Percentiles rank a stretch among this genome's conserved stretches.
phyloP scores from a whole-genome alignment of 1,139 yeast species.

The Chernovozyma sophiae-reginae region DNA sequence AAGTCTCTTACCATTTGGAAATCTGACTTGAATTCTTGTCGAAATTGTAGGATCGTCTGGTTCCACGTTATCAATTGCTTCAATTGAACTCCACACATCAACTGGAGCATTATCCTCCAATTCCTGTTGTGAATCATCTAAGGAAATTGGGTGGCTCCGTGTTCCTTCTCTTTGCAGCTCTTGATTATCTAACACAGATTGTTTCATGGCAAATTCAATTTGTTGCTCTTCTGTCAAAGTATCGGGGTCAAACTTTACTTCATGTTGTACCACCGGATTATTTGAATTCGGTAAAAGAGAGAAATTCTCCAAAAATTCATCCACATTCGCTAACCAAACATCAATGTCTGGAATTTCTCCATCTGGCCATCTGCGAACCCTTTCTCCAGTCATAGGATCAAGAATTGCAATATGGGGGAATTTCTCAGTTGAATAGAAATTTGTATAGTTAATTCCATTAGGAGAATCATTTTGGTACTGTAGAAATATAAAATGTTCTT shows the following conservation, averaged over 20 bases:
- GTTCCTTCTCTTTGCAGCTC: constrained; percentile 18
- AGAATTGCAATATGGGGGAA: constrained; percentile 89
- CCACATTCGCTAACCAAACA: constrained; percentile 58
- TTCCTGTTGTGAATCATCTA: constrained; percentile 10
- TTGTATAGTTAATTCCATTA: constrained; percentile 65
- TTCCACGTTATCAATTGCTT: constrained; percentile 52
- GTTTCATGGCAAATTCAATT: constrained; percentile 69
- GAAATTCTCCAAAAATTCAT: constrained; percentile 56
- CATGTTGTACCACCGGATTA: constrained; percentile 65
- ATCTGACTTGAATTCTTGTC: constrained; percentile 84
- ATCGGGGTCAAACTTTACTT: constrained; percentile 52
- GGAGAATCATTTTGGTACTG: constrained; percentile 78
- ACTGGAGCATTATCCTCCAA: neutral
- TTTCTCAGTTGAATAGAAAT: constrained; percentile 61
- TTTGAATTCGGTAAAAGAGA: constrained; percentile 61
- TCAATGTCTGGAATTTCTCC: constrained; percentile 54
- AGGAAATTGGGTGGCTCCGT: constrained; percentile 23
- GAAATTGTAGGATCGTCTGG: constrained; percentile 40
- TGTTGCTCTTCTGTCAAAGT: constrained; percentile 81
- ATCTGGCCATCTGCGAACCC: constrained; percentile 66
- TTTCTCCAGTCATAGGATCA: constrained; percentile 94
- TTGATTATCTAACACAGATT: constrained; percentile 43
- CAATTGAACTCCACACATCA: constrained; percentile 39
- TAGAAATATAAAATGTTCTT: constrained; percentile 68
- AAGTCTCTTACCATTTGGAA: constrained; percentile 79